Evolutionary conservation across 345 rosid genomes (phyloP).

Genomic region (Camelina laxa): DNA sequence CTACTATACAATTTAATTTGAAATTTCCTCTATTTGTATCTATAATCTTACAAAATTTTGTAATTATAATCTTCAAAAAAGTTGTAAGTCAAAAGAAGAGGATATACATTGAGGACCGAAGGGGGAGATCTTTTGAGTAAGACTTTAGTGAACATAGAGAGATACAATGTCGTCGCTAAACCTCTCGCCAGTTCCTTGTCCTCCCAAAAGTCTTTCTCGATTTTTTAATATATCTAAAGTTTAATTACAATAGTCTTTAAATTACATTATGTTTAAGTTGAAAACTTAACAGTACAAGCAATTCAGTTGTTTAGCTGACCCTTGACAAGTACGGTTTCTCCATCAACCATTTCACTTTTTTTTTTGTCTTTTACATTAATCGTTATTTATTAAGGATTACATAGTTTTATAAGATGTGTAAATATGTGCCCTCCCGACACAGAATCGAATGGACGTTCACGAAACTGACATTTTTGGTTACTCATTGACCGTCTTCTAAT

Average conservation of each 20-base stretch:
- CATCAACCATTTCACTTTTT: slow-evolving; percentile 25
- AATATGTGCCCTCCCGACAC: neutral
- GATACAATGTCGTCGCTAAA: slow-evolving; percentile 24
- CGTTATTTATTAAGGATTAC: neutral
- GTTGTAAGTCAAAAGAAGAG: slow-evolving; percentile 12
- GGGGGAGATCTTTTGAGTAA: slow-evolving; percentile 33
- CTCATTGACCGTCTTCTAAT: neutral
- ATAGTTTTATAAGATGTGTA: neutral
- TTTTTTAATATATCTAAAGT: slow-evolving; percentile 11
- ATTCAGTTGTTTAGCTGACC: slow-evolving; percentile 46
- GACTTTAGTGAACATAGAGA: slow-evolving; percentile 10
- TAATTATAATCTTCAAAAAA: too few species aligned
- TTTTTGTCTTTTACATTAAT: neutral
- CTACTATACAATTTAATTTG: neutral
- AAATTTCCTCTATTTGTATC: too few species aligned
- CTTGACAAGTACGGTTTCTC: slow-evolving; percentile 28
- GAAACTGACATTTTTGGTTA: neutral
- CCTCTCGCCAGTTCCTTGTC: slow-evolving; percentile 23
- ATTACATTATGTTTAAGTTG: slow-evolving; percentile 38
- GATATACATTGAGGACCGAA: neutral
- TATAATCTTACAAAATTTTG: too few species aligned
- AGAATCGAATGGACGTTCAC: neutral
- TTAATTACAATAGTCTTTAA: neutral
- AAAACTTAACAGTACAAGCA: slow-evolving; percentile 35
- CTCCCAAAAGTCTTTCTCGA: slow-evolving; percentile 23